Evolutionary conservation across 2,329 filamentous ascomycete species (phyloP).

Genomic region (Gyromitra esculenta): DNA sequence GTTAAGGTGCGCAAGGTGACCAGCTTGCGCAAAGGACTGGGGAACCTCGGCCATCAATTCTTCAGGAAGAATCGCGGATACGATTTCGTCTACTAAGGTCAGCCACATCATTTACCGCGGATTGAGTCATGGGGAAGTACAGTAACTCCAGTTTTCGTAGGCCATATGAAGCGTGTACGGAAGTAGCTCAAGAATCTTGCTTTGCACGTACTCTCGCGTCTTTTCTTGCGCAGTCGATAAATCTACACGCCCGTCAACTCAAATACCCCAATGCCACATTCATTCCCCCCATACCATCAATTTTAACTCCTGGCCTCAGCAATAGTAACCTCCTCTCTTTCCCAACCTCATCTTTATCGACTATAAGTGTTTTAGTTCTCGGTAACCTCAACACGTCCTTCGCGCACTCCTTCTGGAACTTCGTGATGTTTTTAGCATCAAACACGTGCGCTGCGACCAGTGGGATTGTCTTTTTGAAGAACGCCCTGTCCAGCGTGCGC

Average conservation of each 20-base stretch:
- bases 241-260: conserved; percentile 62
- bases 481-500: conserved; percentile 76
- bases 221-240: conserved; percentile 79
- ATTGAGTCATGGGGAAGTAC: conserved; percentile 62
- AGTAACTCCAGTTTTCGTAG: conserved; percentile 87
- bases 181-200: conserved; percentile 74
- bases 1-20: conserved; percentile 78
- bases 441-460: conserved; percentile 80
- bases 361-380: conserved; percentile 37
- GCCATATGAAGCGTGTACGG: conserved; percentile 79
- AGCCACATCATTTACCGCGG: conserved; percentile 27
- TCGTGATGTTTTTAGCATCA: conserved; percentile 78
- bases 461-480: conserved; percentile 80
- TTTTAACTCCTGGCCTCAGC: conserved; percentile 68
- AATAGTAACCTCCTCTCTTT: conserved; percentile 68
- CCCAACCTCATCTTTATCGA: conserved; percentile 33
- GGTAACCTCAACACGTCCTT: conserved; percentile 60
- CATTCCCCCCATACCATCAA: conserved; percentile 62
- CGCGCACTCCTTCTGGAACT: conserved; percentile 68
- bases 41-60: conserved; percentile 71
- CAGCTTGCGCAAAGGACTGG: conserved; percentile 52
- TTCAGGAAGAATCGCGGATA: conserved; percentile 81
- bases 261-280: not conserved
- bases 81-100: conserved; percentile 75
- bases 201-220: conserved; percentile 74